A percentile compares a stretch with the other conserved stretches of the same genome.
Evolutionary conservation across 768 basidiomycete genomes (phyloP).

Genomic region (Serpula lacrymans): DNA sequence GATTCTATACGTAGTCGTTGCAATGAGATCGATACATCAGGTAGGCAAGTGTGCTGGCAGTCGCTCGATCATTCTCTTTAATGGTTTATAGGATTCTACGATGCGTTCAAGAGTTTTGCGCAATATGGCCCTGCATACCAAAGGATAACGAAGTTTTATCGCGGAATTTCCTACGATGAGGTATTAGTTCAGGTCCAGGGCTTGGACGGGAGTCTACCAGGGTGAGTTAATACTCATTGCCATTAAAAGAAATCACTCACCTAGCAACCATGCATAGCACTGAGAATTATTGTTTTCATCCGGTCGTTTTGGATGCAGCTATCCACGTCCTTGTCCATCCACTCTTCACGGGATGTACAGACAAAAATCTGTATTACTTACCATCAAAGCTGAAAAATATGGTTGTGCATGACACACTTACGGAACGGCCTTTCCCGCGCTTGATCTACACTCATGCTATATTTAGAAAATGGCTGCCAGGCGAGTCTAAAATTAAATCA

Average conservation of each 20-base stretch:
- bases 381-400: conserved; percentile 1
- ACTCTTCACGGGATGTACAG: neutral
- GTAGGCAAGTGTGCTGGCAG: no score
- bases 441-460: neutral
- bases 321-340: conserved; percentile 3
- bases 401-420: neutral
- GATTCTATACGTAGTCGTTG: conserved; percentile 1
- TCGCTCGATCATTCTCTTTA: no score
- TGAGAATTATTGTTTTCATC: neutral
- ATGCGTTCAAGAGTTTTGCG: conserved; percentile 26
- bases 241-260: neutral
- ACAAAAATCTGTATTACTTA: conserved; percentile 2
- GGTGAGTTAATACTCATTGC: neutral
- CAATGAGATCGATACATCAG: no score
- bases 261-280: neutral
- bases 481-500: no score
- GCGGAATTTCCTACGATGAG: neutral
- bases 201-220: neutral
- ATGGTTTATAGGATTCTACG: conserved; percentile 24
- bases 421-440: neutral
- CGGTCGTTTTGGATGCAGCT: conserved; percentile 1
- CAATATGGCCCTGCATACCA: conserved; percentile 30
- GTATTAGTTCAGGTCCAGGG: neutral
- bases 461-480: conserved; percentile 2
- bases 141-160: conserved; percentile 12